phyloP scores from a whole-genome alignment of 1,284 basidiomycete species.

The Sanghuangporus sanghuang region DNA sequence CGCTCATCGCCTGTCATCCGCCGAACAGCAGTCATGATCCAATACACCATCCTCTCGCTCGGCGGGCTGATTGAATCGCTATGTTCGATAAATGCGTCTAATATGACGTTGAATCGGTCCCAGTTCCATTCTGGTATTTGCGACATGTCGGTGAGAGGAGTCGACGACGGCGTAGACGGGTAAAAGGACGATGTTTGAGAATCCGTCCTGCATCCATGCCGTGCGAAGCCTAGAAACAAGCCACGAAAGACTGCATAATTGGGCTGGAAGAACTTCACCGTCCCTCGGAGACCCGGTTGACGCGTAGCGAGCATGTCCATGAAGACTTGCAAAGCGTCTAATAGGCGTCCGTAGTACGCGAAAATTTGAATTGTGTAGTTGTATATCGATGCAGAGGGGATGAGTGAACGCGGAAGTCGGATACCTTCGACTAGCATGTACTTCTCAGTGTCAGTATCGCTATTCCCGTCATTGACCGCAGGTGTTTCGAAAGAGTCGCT shows the following conservation, averaged over 20 bases:
- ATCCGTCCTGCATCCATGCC: constrained; percentile 37
- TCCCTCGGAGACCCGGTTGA: constrained; percentile 26
- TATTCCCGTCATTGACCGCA: neutral
- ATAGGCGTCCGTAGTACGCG: constrained; percentile 66
- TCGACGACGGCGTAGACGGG: neutral
- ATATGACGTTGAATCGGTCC: constrained; percentile 48
- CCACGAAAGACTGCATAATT: constrained; percentile 57
- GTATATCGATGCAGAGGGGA: constrained; percentile 64
- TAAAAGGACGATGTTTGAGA: neutral
- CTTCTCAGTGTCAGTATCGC: constrained; percentile 24
- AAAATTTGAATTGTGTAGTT: constrained; percentile 62
- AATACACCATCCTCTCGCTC: constrained; percentile 47
- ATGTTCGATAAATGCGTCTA: constrained; percentile 51
- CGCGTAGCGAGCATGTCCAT: constrained; percentile 62
- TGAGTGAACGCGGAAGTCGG: constrained; percentile 1
- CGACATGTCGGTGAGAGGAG: constrained; percentile 8
- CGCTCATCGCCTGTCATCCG: constrained; percentile 49
- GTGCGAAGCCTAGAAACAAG: constrained; percentile 73
- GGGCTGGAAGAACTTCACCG: constrained; percentile 28
- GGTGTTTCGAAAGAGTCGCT: neutral
- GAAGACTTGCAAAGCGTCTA: constrained; percentile 53
- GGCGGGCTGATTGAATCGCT: constrained; percentile 29
- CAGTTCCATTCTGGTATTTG: constrained; percentile 43
- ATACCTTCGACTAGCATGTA: constrained; percentile 10
- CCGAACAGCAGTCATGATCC: constrained; percentile 59